These are phyloP conservation scores for Leucocoprinus gongylophorus DNA, from an alignment of 1,284 basidiomycete species.

Conservation along the genomic window DNA sequence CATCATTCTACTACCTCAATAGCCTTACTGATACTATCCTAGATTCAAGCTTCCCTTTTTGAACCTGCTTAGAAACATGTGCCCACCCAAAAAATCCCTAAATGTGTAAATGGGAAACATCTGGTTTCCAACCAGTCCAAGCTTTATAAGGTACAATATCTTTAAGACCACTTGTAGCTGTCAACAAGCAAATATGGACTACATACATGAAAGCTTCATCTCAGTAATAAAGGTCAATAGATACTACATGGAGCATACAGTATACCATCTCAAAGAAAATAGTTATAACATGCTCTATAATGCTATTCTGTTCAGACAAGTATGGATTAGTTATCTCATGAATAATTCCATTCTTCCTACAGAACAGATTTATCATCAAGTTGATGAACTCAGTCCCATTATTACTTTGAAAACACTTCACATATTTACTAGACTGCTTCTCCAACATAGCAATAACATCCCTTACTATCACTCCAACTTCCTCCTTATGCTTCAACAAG, in stretches of 20 bases:
- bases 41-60: no score
- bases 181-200: slow-evolving; percentile 20
- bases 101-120: slow-evolving; percentile 14
- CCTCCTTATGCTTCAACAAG: slow-evolving; percentile 8
- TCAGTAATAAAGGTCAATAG: slow-evolving; percentile 32
- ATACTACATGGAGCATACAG: slow-evolving; percentile 23
- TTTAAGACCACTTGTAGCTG: slow-evolving; percentile 16
- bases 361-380: slow-evolving; percentile 1
- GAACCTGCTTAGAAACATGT: slow-evolving; percentile 16
- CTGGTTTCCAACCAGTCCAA: slow-evolving; percentile 15
- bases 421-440: slow-evolving; percentile 10
- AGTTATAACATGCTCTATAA: slow-evolving; percentile 31
- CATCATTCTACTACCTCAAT: slow-evolving; percentile 15
- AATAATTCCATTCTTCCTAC: slow-evolving; percentile 7
- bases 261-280: slow-evolving; percentile 23
- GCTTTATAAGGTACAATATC: slow-evolving; percentile 13
- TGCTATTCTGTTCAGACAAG: slow-evolving; percentile 28
- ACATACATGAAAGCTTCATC: slow-evolving; percentile 32
- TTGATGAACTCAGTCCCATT: slow-evolving; percentile 13
- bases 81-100: slow-evolving; percentile 19
- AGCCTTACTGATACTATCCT: slow-evolving; percentile 12
- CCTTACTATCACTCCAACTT: not conserved
- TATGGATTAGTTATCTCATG: slow-evolving; percentile 13
- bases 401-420: slow-evolving; percentile 7
- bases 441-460: slow-evolving; percentile 11